Evolutionary conservation across 2,329 filamentous ascomycete genomes (phyloP).

Genomic region (Seiridium unicorne): DNA sequence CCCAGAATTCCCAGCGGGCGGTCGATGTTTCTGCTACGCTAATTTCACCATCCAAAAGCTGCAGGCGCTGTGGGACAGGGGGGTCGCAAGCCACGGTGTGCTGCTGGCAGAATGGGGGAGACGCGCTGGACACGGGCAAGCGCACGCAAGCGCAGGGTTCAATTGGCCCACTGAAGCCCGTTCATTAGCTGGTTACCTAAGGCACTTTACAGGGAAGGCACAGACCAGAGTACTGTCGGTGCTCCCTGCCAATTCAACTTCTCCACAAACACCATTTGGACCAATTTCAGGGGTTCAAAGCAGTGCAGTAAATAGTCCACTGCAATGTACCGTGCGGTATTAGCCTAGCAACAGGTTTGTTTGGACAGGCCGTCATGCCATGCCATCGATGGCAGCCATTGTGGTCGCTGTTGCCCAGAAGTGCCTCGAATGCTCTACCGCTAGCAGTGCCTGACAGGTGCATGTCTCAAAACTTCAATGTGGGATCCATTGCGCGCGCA

Average conservation of each 20-base stretch:
- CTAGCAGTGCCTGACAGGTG: too few relatives aligned
- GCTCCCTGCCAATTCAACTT: conserved; percentile 3
- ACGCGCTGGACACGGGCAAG: not conserved
- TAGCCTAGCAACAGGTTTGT: not conserved
- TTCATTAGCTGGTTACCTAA: not conserved
- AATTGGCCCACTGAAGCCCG: not conserved
- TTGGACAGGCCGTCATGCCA: not conserved
- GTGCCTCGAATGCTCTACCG: too few relatives aligned
- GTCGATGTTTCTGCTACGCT: not conserved
- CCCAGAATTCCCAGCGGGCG: not conserved
- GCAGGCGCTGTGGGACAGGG: not conserved
- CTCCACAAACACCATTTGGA: conserved; percentile 2
- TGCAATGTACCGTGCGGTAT: not conserved
- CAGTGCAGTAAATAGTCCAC: not conserved
- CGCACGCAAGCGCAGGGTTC: not conserved
- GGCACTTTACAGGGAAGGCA: not conserved
- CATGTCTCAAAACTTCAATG: too few relatives aligned
- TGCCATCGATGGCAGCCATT: too few relatives aligned
- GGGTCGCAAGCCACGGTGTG: not conserved
- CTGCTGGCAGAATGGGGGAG: not conserved
- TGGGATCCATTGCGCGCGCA: too few relatives aligned
- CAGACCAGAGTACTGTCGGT: not conserved
- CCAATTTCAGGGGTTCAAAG: not conserved
- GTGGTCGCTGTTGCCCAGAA: too few relatives aligned
- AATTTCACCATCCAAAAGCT: conserved; percentile 7